A percentile compares a stretch with the other conserved stretches of the same genome.
These are phyloP conservation scores for Stephania cephalantha DNA, from an alignment of 164 flowering plant genomes.

Conservation along the genomic window DNA sequence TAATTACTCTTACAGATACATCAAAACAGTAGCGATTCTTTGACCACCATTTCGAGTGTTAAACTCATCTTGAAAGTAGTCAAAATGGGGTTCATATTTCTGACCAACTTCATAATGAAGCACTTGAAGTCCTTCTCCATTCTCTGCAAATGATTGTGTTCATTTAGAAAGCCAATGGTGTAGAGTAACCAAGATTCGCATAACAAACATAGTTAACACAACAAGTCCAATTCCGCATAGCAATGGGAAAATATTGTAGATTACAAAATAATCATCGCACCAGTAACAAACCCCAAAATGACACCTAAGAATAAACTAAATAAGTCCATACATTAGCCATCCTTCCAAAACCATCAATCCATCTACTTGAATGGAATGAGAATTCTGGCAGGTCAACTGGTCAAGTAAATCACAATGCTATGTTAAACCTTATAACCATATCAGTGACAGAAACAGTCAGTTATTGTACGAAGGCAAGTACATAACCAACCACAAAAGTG, in stretches of 20 bases:
- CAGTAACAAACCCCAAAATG: neutral
- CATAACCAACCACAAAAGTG: neutral
- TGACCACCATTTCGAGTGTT: slow-evolving; percentile 85
- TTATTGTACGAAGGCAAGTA: neutral
- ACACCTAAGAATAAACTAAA: neutral
- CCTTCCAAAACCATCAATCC: neutral
- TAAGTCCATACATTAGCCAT: neutral
- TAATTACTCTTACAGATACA: slow-evolving; percentile 70
- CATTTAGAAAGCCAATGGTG: neutral
- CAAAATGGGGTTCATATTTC: slow-evolving; percentile 87
- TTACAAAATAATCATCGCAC: neutral
- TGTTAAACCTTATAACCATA: neutral
- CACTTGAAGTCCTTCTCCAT: slow-evolving; percentile 96
- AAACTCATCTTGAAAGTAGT: slow-evolving; percentile 80
- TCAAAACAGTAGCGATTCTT: slow-evolving; percentile 81
- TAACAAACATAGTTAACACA: neutral
- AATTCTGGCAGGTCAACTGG: no score
- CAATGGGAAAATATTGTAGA: neutral
- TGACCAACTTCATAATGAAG: slow-evolving; percentile 93
- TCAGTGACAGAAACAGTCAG: neutral
- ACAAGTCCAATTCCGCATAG: neutral
- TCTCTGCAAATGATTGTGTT: slow-evolving; percentile 46
- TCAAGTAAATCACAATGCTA: no score
- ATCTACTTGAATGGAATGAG: neutral
- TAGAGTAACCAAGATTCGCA: neutral